Evolutionary conservation across 106 monocot species (phyloP).

Genomic region (Allium fistulosum): DNA sequence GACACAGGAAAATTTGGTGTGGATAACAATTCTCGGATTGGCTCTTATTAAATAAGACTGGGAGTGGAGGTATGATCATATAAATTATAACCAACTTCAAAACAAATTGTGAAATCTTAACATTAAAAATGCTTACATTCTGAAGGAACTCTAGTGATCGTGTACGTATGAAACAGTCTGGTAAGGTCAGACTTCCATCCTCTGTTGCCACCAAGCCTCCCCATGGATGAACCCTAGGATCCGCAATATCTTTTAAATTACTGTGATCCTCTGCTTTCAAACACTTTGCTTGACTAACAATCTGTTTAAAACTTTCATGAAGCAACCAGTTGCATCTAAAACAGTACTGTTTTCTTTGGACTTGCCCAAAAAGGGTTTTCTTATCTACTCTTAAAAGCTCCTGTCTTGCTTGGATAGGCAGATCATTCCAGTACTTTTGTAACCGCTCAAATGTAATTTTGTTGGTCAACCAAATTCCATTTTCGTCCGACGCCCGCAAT

Average conservation of each 20-base stretch:
- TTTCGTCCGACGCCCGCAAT: neutral
- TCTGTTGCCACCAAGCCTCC: slow-evolving; percentile 73
- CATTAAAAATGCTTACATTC: slow-evolving; percentile 45
- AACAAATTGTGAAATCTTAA: too few species aligned
- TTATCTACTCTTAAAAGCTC: slow-evolving; percentile 80
- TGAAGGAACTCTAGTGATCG: slow-evolving; percentile 53
- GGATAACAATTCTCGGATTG: too few species aligned
- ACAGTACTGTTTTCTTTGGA: slow-evolving; percentile 84
- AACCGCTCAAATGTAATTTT: slow-evolving; percentile 72
- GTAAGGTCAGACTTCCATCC: slow-evolving; percentile 73
- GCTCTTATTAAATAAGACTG: too few species aligned
- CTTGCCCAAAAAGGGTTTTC: slow-evolving; percentile 83
- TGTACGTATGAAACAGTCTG: slow-evolving; percentile 64
- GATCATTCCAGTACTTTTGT: slow-evolving; percentile 86
- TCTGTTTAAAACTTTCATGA: slow-evolving; percentile 78
- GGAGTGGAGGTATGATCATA: too few species aligned
- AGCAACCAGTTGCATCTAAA: slow-evolving; percentile 94
- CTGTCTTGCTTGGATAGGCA: slow-evolving; percentile 43
- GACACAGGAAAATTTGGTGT: too few species aligned
- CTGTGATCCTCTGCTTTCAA: slow-evolving; percentile 45
- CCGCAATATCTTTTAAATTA: slow-evolving; percentile 38
- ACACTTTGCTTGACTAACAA: slow-evolving; percentile 70
- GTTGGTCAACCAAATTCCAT: slow-evolving; percentile 73
- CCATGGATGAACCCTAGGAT: slow-evolving; percentile 84
- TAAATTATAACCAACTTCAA: too few species aligned